These are phyloP conservation scores for Chimonanthus salicifolius DNA, from an alignment of 164 flowering plant species.

Conservation along the genomic window DNA sequence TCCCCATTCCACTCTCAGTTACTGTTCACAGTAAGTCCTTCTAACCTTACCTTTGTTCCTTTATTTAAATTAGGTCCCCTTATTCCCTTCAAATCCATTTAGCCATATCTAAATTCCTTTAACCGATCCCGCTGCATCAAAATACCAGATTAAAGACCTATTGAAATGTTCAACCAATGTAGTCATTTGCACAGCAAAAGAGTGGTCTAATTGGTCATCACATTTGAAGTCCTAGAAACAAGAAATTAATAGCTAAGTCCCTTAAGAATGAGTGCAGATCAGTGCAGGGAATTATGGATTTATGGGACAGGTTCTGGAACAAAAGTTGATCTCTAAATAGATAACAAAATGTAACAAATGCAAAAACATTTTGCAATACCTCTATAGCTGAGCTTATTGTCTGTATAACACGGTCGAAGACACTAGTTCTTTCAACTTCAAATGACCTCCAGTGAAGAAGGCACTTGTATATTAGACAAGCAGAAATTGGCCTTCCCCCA, in stretches of 20 bases:
- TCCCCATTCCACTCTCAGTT: too few species aligned
- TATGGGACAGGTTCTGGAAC: background rate
- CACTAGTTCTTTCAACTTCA: constrained; percentile 93
- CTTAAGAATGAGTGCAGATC: background rate
- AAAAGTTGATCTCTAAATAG: background rate
- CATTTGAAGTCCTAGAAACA: background rate
- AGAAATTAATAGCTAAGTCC: background rate
- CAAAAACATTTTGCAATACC: constrained; percentile 29
- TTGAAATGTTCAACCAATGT: background rate
- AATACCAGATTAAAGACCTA: background rate
- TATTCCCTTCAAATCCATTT: too few species aligned
- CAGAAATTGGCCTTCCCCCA: constrained; percentile 84
- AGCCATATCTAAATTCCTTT: too few species aligned
- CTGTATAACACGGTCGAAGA: constrained; percentile 93
- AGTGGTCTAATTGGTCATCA: background rate
- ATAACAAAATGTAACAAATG: background rate
- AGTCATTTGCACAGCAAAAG: background rate
- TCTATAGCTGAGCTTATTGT: constrained; percentile 81
- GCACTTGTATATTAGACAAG: constrained; percentile 88
- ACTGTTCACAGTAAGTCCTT: too few species aligned
- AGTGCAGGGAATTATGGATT: background rate
- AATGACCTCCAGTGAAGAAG: constrained; percentile 99
- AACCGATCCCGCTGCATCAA: too few species aligned
- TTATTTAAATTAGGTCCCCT: too few species aligned
- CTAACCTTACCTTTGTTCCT: too few species aligned